These are phyloP conservation scores for Kluyveromyces siamensis DNA, from an alignment of 805 yeast species.

Conservation along the genomic window DNA sequence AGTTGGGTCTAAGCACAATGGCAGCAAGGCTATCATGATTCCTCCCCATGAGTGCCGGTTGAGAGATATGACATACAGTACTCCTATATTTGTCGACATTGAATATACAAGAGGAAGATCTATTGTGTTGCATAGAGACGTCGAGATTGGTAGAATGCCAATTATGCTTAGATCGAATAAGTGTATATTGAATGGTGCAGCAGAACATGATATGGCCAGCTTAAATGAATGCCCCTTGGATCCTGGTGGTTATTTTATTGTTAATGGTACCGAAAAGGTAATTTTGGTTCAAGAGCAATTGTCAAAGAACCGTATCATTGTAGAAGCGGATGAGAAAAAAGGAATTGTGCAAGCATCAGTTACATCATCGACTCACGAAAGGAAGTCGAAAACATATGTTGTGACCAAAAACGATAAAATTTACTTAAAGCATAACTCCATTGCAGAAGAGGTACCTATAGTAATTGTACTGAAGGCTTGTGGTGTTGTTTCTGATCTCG, in stretches of 20 bases:
- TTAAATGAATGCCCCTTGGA: slow-evolving; percentile 93
- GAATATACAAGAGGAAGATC: slow-evolving; percentile 94
- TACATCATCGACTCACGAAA: slow-evolving; percentile 95
- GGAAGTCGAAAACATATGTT: slow-evolving; percentile 95
- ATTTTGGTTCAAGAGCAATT: slow-evolving; percentile 94
- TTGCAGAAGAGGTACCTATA: slow-evolving; percentile 91
- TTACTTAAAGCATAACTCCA: slow-evolving; percentile 89
- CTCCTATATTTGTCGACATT: slow-evolving; percentile 93
- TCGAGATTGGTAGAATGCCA: slow-evolving; percentile 98
- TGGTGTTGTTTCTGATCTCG: slow-evolving; percentile 85
- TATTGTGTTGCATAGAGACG: slow-evolving; percentile 78
- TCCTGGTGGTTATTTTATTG: slow-evolving; percentile 98
- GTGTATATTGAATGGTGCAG: slow-evolving; percentile 74
- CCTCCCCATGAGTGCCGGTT: slow-evolving; percentile 95
- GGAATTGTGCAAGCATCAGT: slow-evolving; percentile 94
- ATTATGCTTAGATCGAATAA: slow-evolving; percentile 91
- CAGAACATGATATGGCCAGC: slow-evolving; percentile 77
- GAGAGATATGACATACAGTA: slow-evolving; percentile 88
- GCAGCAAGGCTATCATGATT: slow-evolving; percentile 49
- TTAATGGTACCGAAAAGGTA: slow-evolving; percentile 96
- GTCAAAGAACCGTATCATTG: slow-evolving; percentile 93
- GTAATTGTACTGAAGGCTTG: slow-evolving; percentile 91
- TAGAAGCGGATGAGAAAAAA: slow-evolving; percentile 94
- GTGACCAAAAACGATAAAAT: slow-evolving; percentile 85
- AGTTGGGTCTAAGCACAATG: slow-evolving; percentile 72